A percentile compares a stretch with the other conserved stretches of the same genome.
Evolutionary conservation across 495 filamentous ascomycete genomes (phyloP).

Genomic region (Penicillium arizonense): DNA sequence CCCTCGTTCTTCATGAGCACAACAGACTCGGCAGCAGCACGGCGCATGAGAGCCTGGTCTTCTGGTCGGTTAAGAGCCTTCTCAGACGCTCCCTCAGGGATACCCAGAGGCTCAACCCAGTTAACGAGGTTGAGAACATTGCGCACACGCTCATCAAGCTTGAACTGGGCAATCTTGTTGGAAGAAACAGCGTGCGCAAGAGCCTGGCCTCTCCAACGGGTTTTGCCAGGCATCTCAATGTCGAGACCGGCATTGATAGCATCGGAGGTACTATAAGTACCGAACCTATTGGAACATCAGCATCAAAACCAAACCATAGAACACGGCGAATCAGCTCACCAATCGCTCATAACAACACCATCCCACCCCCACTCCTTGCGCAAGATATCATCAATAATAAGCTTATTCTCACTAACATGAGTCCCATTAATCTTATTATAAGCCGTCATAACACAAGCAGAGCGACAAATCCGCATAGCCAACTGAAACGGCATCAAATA

Average conservation of each 20-base stretch:
- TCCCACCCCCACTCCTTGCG: slow-evolving; percentile 72
- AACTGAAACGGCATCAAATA: slow-evolving; percentile 74
- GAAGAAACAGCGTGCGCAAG: slow-evolving; percentile 58
- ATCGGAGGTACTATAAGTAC: slow-evolving; percentile 66
- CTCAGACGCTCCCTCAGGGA: slow-evolving; percentile 60
- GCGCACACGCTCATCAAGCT: slow-evolving; percentile 61
- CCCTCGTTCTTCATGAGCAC: slow-evolving; percentile 79
- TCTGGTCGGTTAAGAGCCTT: slow-evolving; percentile 62
- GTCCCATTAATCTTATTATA: slow-evolving; percentile 75
- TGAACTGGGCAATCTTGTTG: slow-evolving; percentile 56
- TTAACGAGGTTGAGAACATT: slow-evolving; percentile 65
- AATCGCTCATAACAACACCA: slow-evolving; percentile 70
- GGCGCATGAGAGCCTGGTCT: slow-evolving; percentile 64
- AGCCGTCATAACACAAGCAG: slow-evolving; percentile 70
- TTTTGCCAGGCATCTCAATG: slow-evolving; percentile 72
- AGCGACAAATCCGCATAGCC: slow-evolving; percentile 61
- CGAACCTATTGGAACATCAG: slow-evolving; percentile 37
- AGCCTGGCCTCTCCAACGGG: slow-evolving; percentile 61
- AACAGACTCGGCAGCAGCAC: slow-evolving; percentile 67
- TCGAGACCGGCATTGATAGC: slow-evolving; percentile 68
- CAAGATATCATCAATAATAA: slow-evolving; percentile 61
- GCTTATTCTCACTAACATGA: slow-evolving; percentile 65
- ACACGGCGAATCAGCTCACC: slow-evolving; percentile 40
- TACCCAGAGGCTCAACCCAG: slow-evolving; percentile 56
- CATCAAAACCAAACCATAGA: background rate